Conservation (phyloP, 306 rosid genomes). For the Trichosanthes truncata region DNA sequence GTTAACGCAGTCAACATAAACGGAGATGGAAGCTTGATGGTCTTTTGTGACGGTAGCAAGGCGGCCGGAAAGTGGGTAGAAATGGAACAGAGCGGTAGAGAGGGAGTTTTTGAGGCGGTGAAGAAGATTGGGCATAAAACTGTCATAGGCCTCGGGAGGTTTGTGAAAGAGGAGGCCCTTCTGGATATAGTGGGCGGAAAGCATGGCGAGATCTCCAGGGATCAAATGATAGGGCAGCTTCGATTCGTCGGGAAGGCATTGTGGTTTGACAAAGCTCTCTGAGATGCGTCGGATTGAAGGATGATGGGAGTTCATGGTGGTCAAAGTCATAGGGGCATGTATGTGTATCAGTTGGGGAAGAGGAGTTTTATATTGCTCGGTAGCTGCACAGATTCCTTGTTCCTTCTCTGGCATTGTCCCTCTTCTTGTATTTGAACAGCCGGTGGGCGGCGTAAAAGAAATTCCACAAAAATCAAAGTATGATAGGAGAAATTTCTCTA, state of each 20-base stretch:
- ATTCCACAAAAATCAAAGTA: too few species aligned
- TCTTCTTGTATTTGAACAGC: too few species aligned
- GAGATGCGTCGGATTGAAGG: constrained; percentile 9
- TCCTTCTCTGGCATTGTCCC: too few species aligned
- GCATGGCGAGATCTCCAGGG: constrained; percentile 30
- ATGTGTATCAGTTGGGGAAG: too few species aligned
- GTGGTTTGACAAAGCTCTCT: constrained; percentile 23
- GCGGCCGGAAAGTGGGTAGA: constrained; percentile 55
- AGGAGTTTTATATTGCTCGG: too few species aligned
- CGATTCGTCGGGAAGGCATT: constrained; percentile 4
- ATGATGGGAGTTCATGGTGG: neutral
- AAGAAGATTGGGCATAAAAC: constrained; percentile 17
- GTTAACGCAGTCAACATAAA: constrained; percentile 31
- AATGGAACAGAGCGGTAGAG: constrained; percentile 40
- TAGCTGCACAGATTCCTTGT: too few species aligned
- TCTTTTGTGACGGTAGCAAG: constrained; percentile 23
- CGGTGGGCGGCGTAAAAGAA: too few species aligned
- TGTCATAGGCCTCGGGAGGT: neutral
- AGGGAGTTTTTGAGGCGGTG: constrained; percentile 38
- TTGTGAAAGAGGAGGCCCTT: constrained; percentile 57
- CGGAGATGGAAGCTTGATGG: constrained; percentile 15
- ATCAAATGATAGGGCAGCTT: constrained; percentile 20
- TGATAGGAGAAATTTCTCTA: too few species aligned
- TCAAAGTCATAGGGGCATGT: neutral
- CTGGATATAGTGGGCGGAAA: constrained; percentile 42